A percentile compares a stretch with the other conserved stretches of the same genome.
phyloP scores from a whole-genome alignment of 352 stramenopile species.

The Globisporangium solare region DNA sequence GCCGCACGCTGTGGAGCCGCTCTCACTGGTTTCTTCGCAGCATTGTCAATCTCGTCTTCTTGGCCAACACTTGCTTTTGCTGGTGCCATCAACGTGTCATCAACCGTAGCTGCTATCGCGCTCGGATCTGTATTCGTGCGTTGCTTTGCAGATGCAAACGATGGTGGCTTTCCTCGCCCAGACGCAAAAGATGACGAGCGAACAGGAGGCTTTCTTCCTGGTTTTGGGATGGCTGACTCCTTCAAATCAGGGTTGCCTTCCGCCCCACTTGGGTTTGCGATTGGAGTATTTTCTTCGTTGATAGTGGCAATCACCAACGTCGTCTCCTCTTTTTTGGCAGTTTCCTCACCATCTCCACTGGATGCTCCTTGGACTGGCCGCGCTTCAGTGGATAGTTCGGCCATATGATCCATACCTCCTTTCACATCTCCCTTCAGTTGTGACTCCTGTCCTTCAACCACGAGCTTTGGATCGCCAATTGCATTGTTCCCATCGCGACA shows the following conservation, averaged over 20 bases:
- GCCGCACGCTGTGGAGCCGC: conserved; percentile 8
- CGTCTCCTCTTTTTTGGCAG: background rate
- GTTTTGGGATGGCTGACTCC: background rate
- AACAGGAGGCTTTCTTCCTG: conserved; percentile 6
- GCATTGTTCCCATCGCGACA: no score
- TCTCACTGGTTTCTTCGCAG: conserved; percentile 7
- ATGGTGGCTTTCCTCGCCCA: conserved; percentile 5
- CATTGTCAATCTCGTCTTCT: conserved; percentile 2
- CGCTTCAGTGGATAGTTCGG: background rate
- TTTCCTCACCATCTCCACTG: background rate
- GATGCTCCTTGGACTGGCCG: background rate
- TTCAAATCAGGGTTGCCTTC: background rate
- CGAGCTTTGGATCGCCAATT: background rate
- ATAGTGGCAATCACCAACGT: background rate
- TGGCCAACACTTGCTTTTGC: background rate
- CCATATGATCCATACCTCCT: background rate
- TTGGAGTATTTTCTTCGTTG: background rate
- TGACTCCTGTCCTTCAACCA: background rate
- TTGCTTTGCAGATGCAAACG: conserved; percentile 12
- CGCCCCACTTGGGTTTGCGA: background rate
- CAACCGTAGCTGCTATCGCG: conserved; percentile 1
- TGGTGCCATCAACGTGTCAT: conserved; percentile 6
- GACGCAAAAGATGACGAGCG: conserved; percentile 23
- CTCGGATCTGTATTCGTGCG: conserved; percentile 18
- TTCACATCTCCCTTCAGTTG: background rate